These are phyloP conservation scores for Discostella pseudostelligera DNA, from an alignment of 108 stramenopile genomes.

Conservation along the genomic window DNA sequence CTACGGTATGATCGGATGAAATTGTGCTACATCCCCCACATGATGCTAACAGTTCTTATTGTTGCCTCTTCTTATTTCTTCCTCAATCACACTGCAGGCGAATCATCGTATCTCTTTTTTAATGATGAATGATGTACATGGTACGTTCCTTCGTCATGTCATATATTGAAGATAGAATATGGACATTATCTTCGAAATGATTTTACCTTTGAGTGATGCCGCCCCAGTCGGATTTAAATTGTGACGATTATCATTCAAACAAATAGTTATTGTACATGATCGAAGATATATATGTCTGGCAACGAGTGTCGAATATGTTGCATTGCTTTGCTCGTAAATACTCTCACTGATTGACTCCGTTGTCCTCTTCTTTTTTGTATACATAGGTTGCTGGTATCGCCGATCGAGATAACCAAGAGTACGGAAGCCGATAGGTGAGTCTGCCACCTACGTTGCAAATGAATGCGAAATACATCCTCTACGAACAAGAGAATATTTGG, in stretches of 20 bases:
- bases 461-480: too few species aligned
- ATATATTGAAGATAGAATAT: neutral
- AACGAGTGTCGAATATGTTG: too few species aligned
- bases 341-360: too few species aligned
- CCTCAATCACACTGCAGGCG: too few species aligned
- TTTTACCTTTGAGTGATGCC: conserved; percentile 54
- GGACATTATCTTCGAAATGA: conserved; percentile 33
- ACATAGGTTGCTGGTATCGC: too few species aligned
- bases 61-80: too few species aligned
- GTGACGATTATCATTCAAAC: conserved; percentile 56
- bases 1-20: neutral
- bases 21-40: neutral
- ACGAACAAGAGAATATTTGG: conserved; percentile 16
- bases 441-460: neutral
- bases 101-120: too few species aligned
- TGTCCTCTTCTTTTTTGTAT: too few species aligned
- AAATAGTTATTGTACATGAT: conserved; percentile 54
- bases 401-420: too few species aligned
- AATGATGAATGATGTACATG: too few species aligned
- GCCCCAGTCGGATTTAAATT: conserved; percentile 52
- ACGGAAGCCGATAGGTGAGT: conserved; percentile 4
- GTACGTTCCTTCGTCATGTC: neutral
- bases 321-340: too few species aligned
- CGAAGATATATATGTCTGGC: conserved; percentile 10
- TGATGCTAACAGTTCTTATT: too few species aligned